Base-by-base conservation (phyloP, 2,329 filamentous ascomycete genomes). In the Alternaria brassicae region DNA sequence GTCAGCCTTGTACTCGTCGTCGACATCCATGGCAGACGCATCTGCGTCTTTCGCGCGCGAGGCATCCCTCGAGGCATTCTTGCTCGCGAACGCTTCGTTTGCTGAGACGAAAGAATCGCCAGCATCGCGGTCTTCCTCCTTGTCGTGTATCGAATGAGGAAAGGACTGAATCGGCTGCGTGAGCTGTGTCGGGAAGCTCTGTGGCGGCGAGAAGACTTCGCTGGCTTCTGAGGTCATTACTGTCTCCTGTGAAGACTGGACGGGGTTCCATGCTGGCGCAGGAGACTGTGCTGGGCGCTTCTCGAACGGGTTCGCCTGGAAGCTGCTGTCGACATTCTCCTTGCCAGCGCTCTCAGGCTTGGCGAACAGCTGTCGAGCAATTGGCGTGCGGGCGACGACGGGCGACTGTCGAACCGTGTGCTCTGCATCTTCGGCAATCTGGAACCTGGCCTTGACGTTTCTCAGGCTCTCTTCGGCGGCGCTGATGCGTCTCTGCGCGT, bases 371-470 rank as follows among this genome's bases (percentile, higher is more conserved):
- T 72, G 69, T 27, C 67, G 70, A 34, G 68, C 66, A 12, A 70
- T 63, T 17, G 73, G 72, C 27, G 73, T 71, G 15, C 66, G 67
- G n/a, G 63, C 57, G 8, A 36, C 28, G 13, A 53, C 56, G 6
- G 73, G 72, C 9, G 74, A 74, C 21, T 63, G 65, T 8, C 67
- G 66, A 5, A 65, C 56, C 17, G 68, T 54, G 65, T 69, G 78
- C 68, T 81, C 77, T 9, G 76, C 4, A 75, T 89, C 87, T 68
- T 85, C 83, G 27, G 87, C 84, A 49, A 88, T 84, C 66, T 85
- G 83, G 63, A 90, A 83, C 56, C 84, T 85, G 9, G 88, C 83
- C 60, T 85, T 86, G 72, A 80, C 61, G 68, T 80, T 76, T 81
- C 82, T 65, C 78, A 78, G 79, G 70, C 81, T 77, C 81, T 83